phyloP scores from a whole-genome alignment of 2,329 filamentous ascomycete genomes.

The Botrytis paeoniae region DNA sequence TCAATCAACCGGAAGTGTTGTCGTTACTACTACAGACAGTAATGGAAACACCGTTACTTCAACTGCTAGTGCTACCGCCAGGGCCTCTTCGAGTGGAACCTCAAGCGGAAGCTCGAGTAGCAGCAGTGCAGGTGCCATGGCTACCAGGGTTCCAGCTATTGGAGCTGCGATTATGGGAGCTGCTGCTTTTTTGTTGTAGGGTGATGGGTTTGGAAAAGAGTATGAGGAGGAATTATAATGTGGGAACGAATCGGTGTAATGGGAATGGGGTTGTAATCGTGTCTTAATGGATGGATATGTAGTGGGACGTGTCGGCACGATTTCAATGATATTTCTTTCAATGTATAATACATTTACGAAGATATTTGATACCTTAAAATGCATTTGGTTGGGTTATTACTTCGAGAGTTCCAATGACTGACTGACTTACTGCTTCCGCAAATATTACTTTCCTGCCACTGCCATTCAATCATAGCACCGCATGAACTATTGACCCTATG shows the following conservation, averaged over 20 bases:
- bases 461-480: neutral
- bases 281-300: slow-evolving; percentile 3
- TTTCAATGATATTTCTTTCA: neutral
- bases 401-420: neutral
- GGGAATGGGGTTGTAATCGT: neutral
- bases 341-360: neutral
- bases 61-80: neutral
- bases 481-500: neutral
- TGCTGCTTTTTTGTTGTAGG: slow-evolving; percentile 8
- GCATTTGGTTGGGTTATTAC: neutral
- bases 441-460: neutral
- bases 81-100: neutral
- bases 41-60: neutral
- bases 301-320: neutral
- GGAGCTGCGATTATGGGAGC: neutral
- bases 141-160: neutral
- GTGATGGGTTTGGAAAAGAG: neutral
- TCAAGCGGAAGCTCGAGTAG: neutral
- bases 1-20: neutral
- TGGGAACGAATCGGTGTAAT: neutral
- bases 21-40: neutral
- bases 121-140: neutral
- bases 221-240: neutral
- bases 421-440: neutral
- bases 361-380: neutral